Base-by-base conservation (phyloP, 1,284 basidiomycete genomes). In the Neolentinus lepideus region DNA sequence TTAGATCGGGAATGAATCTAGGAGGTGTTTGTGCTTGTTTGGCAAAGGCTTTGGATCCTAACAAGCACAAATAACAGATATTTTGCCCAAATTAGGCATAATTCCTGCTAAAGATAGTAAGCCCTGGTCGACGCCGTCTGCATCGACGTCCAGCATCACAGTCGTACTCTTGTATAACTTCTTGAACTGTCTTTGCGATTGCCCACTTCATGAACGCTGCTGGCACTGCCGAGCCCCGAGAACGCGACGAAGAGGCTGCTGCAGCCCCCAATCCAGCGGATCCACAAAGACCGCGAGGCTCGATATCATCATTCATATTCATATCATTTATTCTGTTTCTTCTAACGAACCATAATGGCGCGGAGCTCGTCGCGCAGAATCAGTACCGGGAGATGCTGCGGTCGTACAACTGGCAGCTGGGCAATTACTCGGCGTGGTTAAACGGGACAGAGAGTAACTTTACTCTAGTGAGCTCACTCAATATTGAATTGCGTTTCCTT, bases 361-460 rank as follows among this genome's bases (percentile, higher is more conserved):
- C 88, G 60, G 86, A 86, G 64, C 75, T 81, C 57, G 68, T 81
- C 1, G 75, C 79, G 12, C 74, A 82, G 56, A 80, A 78, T 60
- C 80, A 83, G 56, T 86, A 85, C 64, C 74, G 83, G 60, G 80
- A 87, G 57, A 73, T 80, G n/a, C 64, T 91, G 8, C 70, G 75
- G 26, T 75, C 74, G 6, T 66, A 90, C 53, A 75, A 75, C 38
- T 72, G 79, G 60, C 81, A 88, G 60, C 67, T 84, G 22, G 77
- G 77, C 6, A 89, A 90, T 66, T 91, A 81, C 63, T 84, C 83
- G 2, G 79, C 81, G 0, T 92, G 88, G 88, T 69, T 88, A 66
- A 84, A 87, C 62, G 84, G 85, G 12, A 83, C 81, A 10, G 69
- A 70, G 25, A 74, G 81, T 0, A 83, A 88, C 64, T 90, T 88